Evolutionary conservation across 1,284 basidiomycete genomes (phyloP), one percentile per base, ranked within the genome.

Genomic region (Trametes polyzona): DNA sequence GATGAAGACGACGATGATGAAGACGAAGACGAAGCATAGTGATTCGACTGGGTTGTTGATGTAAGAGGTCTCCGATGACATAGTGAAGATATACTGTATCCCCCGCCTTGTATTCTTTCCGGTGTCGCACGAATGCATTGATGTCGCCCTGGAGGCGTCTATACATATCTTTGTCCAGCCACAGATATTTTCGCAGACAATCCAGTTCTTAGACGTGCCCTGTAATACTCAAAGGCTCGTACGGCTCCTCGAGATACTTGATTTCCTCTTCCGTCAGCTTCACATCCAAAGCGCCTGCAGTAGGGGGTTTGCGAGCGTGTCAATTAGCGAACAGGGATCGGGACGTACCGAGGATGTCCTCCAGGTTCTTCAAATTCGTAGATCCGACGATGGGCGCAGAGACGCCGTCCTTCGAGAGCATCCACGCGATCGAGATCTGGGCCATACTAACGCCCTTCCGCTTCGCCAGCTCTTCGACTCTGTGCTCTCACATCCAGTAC

Each of bases 361-460:
- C 57, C n/a, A 75, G 63, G 49, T 74, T 73, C 42, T 71, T 57
- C 9, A 74, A 43, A 26, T 64, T 73, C 12, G 73, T 74, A 7
- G 72, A 69, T 6, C 76, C 76, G 5, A 77, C 67, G 50, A 78
- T 74, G 24, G 76, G 76, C n/a, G 74, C 74, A 12, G 69, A 62
- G 0, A 76, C 67, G 29, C 43, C 29, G 27, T 24, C 29, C 53
- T 73, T 75, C 21, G 65, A 57, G 24, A 71, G 35, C 2, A 67
- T 57, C 77, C 77, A 79, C 0, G 74, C 73, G 16, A 74, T 61
- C 4, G 74, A 59, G 23, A 78, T 61, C 58, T 77, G 74, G 3
- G 71, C 69, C 77, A 78, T 78, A 53, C 68, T 71, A 27, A 68
- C 61, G 11, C 67, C 66, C 36, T 65, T 69, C 57, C 71, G 71